Evolutionary conservation across 306 rosid genomes (phyloP).

Genomic region (Aeschynomene evenia): DNA sequence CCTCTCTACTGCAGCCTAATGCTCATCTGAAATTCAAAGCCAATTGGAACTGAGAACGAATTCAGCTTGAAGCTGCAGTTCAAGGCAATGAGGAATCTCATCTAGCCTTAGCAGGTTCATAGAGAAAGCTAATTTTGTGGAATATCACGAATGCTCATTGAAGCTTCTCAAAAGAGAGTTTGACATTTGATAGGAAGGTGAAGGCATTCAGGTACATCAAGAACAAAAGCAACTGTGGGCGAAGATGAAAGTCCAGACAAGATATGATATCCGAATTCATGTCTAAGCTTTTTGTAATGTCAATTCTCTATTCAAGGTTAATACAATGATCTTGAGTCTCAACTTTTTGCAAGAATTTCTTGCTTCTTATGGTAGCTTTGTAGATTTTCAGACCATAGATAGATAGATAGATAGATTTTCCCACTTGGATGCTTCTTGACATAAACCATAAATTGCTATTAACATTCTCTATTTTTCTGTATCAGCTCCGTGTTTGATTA

Average conservation of each 20-base stretch:
- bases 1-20: constrained; percentile 44
- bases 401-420: neutral
- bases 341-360: neutral
- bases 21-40: constrained; percentile 41
- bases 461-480: neutral
- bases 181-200: neutral
- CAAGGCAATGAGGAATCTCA: constrained; percentile 25
- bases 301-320: neutral
- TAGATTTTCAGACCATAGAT: neutral
- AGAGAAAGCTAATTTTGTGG: constrained; percentile 23
- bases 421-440: neutral
- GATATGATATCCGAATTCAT: neutral
- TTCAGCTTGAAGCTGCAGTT: constrained; percentile 23
- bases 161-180: constrained; percentile 26
- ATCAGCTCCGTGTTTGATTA: neutral
- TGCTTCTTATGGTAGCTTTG: neutral
- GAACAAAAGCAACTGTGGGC: neutral
- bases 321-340: neutral
- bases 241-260: neutral
- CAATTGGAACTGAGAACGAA: constrained; percentile 30
- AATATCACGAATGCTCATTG: constrained; percentile 16
- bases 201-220: constrained; percentile 16
- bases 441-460: neutral
- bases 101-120: constrained; percentile 26
- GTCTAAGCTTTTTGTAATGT: neutral